Percentiles rank a stretch among this genome's conserved stretches.
These are phyloP conservation scores for Lyophyllum shimeji DNA, from an alignment of 768 basidiomycete species.

Conservation along the genomic window DNA sequence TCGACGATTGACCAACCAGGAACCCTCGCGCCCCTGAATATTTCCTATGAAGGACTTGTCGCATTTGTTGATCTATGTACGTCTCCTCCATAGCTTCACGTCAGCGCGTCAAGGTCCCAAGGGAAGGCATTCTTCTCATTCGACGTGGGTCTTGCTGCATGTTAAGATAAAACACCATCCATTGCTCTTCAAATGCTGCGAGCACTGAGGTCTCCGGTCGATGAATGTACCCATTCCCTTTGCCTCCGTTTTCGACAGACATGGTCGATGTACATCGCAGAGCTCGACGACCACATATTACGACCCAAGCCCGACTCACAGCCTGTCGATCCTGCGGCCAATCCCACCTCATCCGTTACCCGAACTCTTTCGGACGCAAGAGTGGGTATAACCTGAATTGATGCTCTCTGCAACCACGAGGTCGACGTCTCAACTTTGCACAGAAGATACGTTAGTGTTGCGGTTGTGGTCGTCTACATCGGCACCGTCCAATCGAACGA, in stretches of 20 bases:
- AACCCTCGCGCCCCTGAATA: slow-evolving; percentile 20
- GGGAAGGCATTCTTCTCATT: slow-evolving; percentile 15
- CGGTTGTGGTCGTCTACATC: slow-evolving; percentile 43
- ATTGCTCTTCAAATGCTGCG: not conserved
- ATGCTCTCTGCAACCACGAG: not conserved
- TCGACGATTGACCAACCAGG: not conserved
- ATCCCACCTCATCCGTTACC: not conserved
- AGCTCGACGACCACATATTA: not conserved
- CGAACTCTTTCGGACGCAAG: slow-evolving; percentile 4
- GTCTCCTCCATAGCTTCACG: slow-evolving; percentile 18
- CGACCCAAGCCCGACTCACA: not conserved
- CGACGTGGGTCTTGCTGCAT: slow-evolving; percentile 7
- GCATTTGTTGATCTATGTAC: slow-evolving; percentile 13
- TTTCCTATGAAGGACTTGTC: slow-evolving; percentile 15
- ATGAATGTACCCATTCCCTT: slow-evolving; percentile 18
- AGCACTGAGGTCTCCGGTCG: slow-evolving; percentile 3
- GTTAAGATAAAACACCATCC: slow-evolving; percentile 10
- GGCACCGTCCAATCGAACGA: slow-evolving; percentile 28
- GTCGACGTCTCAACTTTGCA: not conserved
- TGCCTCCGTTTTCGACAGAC: slow-evolving; percentile 5
- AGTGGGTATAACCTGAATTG: slow-evolving; percentile 6
- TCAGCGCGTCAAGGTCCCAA: slow-evolving; percentile 15
- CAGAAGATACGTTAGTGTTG: slow-evolving; percentile 45
- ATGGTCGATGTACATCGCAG: slow-evolving; percentile 2
- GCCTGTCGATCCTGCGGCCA: not conserved